Evolutionary conservation across 176 grass and related monocot genomes (phyloP).

Genomic region (Zea luxurians): DNA sequence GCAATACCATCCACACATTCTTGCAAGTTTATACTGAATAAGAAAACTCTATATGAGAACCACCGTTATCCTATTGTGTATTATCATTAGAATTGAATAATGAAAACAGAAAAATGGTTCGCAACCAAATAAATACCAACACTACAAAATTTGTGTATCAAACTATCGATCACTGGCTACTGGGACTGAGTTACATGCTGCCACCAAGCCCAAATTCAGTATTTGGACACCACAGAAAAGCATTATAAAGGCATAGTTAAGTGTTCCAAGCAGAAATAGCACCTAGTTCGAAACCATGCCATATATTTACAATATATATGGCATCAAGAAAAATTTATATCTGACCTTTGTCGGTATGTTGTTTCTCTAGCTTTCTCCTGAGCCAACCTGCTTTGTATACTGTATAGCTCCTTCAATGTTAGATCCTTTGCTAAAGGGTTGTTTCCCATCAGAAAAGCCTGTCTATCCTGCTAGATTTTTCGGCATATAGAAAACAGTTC

Average conservation of each 20-base stretch:
- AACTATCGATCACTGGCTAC: not conserved
- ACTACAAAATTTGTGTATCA: not conserved
- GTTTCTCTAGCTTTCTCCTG: constrained; percentile 77
- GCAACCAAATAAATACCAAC: not conserved
- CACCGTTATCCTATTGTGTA: not conserved
- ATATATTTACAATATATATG: not conserved
- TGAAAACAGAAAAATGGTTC: not conserved
- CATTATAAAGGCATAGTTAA: not conserved
- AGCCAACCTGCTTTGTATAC: constrained; percentile 77
- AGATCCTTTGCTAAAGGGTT: constrained; percentile 74
- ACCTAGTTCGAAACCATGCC: constrained; percentile 15
- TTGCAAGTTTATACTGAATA: constrained; percentile 5
- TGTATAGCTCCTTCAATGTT: constrained; percentile 77
- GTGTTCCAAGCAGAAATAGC: not conserved
- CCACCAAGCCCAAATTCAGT: constrained; percentile 2
- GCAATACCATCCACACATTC: not conserved
- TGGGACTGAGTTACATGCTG: not conserved
- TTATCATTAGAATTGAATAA: not conserved
- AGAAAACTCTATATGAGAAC: not conserved
- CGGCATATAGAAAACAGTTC: constrained; percentile 23
- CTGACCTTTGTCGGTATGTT: constrained; percentile 63
- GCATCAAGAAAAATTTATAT: not conserved
- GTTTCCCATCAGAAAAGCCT: constrained; percentile 60
- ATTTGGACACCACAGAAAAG: constrained; percentile 6
- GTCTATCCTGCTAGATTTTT: constrained; percentile 58